Base-by-base conservation (phyloP, 192 early-diverging fungal genomes). In the Umbelopsis isabellina region DNA sequence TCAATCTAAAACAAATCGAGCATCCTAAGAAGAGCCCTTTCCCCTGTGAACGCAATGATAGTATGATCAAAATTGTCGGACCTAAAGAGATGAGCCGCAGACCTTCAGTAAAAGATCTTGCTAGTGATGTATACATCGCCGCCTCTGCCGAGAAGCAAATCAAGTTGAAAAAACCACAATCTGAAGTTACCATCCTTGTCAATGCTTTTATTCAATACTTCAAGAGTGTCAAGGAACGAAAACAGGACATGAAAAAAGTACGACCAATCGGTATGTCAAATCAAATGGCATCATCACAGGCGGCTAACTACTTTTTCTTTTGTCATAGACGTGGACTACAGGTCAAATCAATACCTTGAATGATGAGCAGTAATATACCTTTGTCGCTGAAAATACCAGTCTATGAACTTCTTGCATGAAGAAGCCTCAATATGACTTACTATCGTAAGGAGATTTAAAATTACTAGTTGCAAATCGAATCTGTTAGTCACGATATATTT, bases 41-140 rank as follows among this genome's bases (percentile, higher is more conserved):
- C 25, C 55, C 55, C 0, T 61, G 55, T 18, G 55, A 61, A 16
- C 55, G 55, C 2, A 61, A 30, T 16, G 33, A 61, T 18, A 61
- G 55, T 30, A 61, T 61, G 55, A n/a, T n/a, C 27, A 61, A 35
- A 12, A 35, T 61, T 33, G 55, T 61, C 55, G 55, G 55, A 35
- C 55, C 27, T 37, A 61, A 61, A 61, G 55, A 61, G 55, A 61
- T 61, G 30, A n/a, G 15, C 4, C 25, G 55, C 25, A 25, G 55
- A 27, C 25, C 55, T 12, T 61, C 55, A 30, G 55, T 61, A 61
- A 25, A 30, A 16, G 55, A 61, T 25, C 55, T 61, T 27, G 55
- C 55, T 11, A 61, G 13, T 16, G 55, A 61, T 61, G 55, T 61
- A 11, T 61, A 33, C 13, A 61, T n/a, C 16, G 55, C 55, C 15